phyloP scores from a whole-genome alignment of 148 eudicot species.

The Rhododendron mucronatum region DNA sequence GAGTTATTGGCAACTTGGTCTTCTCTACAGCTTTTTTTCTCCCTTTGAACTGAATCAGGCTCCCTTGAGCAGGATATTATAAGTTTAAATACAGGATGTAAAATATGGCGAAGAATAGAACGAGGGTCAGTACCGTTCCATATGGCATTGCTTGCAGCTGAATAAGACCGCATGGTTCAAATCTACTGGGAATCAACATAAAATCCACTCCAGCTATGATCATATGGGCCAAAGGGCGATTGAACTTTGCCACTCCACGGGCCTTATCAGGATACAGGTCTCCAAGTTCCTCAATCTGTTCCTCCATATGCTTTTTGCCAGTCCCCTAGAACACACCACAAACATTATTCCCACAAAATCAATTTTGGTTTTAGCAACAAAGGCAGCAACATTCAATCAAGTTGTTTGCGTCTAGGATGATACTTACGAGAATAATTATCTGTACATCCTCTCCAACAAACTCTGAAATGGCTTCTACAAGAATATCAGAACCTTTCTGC shows the following conservation, averaged over 20 bases:
- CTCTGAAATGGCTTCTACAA: slow-evolving; percentile 63
- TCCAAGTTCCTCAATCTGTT: slow-evolving; percentile 67
- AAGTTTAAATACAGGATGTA: background rate
- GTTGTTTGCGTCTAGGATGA: background rate
- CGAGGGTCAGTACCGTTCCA: slow-evolving; percentile 57
- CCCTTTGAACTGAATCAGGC: background rate
- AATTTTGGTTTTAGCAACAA: background rate
- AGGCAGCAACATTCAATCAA: background rate
- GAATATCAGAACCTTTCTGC: slow-evolving; percentile 95
- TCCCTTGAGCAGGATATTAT: background rate
- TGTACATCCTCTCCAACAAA: slow-evolving; percentile 69
- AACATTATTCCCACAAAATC: background rate
- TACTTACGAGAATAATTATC: slow-evolving; percentile 75
- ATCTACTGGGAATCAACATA: slow-evolving; percentile 84
- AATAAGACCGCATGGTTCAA: slow-evolving; percentile 97
- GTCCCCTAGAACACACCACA: slow-evolving; percentile 52
- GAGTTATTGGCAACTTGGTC: background rate
- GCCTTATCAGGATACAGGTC: slow-evolving; percentile 64
- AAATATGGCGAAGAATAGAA: background rate
- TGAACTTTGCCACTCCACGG: slow-evolving; percentile 81
- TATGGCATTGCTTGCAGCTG: slow-evolving; percentile 93
- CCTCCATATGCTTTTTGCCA: slow-evolving; percentile 79
- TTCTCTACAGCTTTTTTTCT: background rate
- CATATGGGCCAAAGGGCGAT: slow-evolving; percentile 76
- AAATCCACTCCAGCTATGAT: slow-evolving; percentile 87